Conservation (phyloP, 768 basidiomycete genomes). For the Strobilomyces dryophilus region DNA sequence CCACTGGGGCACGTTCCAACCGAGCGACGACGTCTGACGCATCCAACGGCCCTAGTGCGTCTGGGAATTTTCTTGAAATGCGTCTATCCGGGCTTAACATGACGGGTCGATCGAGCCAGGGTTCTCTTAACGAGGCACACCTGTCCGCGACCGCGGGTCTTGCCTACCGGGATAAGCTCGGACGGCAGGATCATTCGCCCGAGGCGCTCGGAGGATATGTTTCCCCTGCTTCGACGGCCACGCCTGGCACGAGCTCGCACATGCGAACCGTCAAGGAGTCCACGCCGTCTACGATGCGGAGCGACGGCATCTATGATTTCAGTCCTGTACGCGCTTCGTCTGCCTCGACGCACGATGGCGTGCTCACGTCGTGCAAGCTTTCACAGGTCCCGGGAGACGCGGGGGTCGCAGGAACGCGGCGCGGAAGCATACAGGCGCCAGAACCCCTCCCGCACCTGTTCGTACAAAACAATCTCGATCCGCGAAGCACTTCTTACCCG, state of each 20-base stretch:
- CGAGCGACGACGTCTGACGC: conserved; percentile 24
- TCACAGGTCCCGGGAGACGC: conserved; percentile 21
- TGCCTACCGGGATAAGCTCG: conserved; percentile 25
- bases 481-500: conserved; percentile 12
- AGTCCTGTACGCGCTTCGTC: conserved; percentile 14
- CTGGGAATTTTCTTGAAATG: conserved; percentile 27
- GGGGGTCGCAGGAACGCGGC: conserved; percentile 21
- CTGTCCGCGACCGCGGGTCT: conserved; percentile 18
- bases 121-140: conserved; percentile 29
- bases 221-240: conserved; percentile 43
- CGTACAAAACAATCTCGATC: conserved; percentile 15
- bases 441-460: conserved; percentile 23
- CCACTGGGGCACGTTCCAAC: conserved; percentile 1
- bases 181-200: conserved; percentile 17
- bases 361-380: conserved; percentile 10
- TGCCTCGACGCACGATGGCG: not conserved
- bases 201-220: conserved; percentile 33
- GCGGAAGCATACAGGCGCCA: conserved; percentile 22
- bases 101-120: conserved; percentile 30
- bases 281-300: conserved; percentile 20
- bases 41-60: conserved; percentile 22
- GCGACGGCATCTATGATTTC: conserved; percentile 26
- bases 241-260: conserved; percentile 36
- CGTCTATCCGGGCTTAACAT: conserved; percentile 30
- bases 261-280: conserved; percentile 23